Evolutionary conservation across 768 basidiomycete genomes (phyloP), one percentile per base, ranked within the genome.

Genomic region (Fomitopsis pulvina): DNA sequence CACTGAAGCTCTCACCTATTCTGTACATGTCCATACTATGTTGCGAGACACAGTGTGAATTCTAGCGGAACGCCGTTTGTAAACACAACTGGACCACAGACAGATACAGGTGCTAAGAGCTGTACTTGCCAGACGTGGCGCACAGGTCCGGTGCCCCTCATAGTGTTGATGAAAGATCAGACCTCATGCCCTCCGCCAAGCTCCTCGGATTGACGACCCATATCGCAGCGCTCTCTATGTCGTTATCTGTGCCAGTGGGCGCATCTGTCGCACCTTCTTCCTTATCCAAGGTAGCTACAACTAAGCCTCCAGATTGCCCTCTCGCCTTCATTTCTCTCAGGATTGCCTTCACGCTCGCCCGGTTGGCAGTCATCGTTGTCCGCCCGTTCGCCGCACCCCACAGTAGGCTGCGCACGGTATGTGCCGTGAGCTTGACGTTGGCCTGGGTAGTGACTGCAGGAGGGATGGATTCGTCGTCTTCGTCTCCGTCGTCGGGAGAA

Each of bases 351-450:
- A 92, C 79, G 56, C 90, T 90, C 26, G 83, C 75, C 55, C 79
- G 74, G 57, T 95, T 94, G 8, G 89, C 89, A 3, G 91, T 93
- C 42, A 94, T 68, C n/a, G 87, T 90, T 53, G 92, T 93, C 86
- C 87, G 84, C 0, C 83, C 81, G 24, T 76, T 67, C 32, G 67
- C 67, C 0, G 84, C 79, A 14, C 91, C 92, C 60, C 77, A 78
- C 18, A 82, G 67, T 69, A 92, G 70, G 47, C 84, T 87, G 49
- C 79, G 74, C 8, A 87, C 77, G 0, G 92, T 93, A 62, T 93
- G 91, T 8, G 75, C 76, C 0, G 90, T 91, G 27, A 89, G 67
- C 26, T 75, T 75, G 1, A 78, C 73, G 53, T 81, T 80, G 18
- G 71, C 73, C 50, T 71, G 77, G 20, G 75, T 79, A 20, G 77